These are phyloP conservation scores for Ceratocystis eucalypticola DNA, from an alignment of 2,329 filamentous ascomycete genomes.

Conservation along the genomic window DNA sequence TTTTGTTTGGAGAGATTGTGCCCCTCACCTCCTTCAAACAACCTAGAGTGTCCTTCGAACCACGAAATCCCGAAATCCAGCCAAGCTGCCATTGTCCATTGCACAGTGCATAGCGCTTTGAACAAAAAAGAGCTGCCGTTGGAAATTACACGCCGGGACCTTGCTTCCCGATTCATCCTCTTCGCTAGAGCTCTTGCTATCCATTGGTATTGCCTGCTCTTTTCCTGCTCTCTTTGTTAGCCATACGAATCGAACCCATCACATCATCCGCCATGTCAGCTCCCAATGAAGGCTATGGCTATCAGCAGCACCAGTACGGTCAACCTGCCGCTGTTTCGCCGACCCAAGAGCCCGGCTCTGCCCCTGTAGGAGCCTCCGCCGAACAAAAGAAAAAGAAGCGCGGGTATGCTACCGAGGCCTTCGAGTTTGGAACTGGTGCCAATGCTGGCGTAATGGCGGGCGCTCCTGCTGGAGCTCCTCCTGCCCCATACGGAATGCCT, in stretches of 20 bases:
- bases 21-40: constrained; percentile 1
- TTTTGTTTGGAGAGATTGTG: constrained; percentile 8
- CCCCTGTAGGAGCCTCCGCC: constrained; percentile 20
- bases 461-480: constrained; percentile 30
- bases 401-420: constrained; percentile 86
- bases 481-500: constrained; percentile 39
- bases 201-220: constrained; percentile 20
- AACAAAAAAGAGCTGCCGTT: not conserved
- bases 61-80: not conserved
- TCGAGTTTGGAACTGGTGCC: constrained; percentile 78
- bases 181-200: constrained; percentile 5
- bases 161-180: not conserved
- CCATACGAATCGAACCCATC: not conserved
- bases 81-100: not conserved
- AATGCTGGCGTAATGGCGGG: constrained; percentile 46
- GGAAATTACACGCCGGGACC: constrained; percentile 7
- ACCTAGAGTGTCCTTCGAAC: not conserved
- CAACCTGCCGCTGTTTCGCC: constrained; percentile 26
- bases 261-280: constrained; percentile 36
- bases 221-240: constrained; percentile 22
- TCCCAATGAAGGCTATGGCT: constrained; percentile 41
- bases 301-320: constrained; percentile 34
- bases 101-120: not conserved
- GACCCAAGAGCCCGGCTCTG: constrained; percentile 23
- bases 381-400: constrained; percentile 74